Evolutionary conservation across 1,139 yeast genomes (phyloP).

Genomic region (Blastobotrys proliferans): DNA sequence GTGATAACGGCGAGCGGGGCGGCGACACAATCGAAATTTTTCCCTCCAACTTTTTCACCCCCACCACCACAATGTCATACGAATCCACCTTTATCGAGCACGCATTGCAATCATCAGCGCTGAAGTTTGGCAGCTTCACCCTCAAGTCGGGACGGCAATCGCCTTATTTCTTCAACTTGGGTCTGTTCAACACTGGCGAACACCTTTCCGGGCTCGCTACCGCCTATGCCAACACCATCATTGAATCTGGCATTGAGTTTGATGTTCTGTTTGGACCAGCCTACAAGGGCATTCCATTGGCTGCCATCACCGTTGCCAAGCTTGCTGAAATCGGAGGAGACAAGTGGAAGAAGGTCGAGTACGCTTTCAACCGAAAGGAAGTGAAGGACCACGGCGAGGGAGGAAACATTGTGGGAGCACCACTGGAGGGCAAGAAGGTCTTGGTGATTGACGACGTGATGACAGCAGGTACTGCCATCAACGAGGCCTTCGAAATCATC

Average conservation of each 20-base stretch:
- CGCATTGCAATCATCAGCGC: slow-evolving; percentile 76
- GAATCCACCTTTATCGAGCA: slow-evolving; percentile 62
- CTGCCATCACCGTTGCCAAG: slow-evolving; percentile 88
- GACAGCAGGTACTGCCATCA: slow-evolving; percentile 98
- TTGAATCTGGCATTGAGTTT: slow-evolving; percentile 73
- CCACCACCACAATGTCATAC: slow-evolving; percentile 1
- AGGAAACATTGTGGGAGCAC: slow-evolving; percentile 86
- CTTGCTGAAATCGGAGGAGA: slow-evolving; percentile 86
- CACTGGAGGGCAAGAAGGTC: slow-evolving; percentile 64
- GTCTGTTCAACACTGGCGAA: slow-evolving; percentile 78
- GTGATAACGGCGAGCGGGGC: too few species aligned
- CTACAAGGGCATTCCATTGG: slow-evolving; percentile 93
- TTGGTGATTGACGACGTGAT: slow-evolving; percentile 93
- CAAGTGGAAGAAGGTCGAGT: slow-evolving; percentile 51
- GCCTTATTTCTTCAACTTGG: slow-evolving; percentile 96
- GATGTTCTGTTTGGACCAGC: slow-evolving; percentile 97
- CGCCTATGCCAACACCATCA: slow-evolving; percentile 85
- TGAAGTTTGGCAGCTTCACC: slow-evolving; percentile 83
- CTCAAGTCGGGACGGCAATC: slow-evolving; percentile 88
- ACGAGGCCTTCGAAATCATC: slow-evolving; percentile 85
- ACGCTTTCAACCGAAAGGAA: slow-evolving; percentile 50
- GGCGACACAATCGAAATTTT: too few species aligned
- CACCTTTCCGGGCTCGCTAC: slow-evolving; percentile 74
- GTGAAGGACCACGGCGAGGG: slow-evolving; percentile 99
- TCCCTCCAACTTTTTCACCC: background rate